Percentiles rank a stretch among this genome's conserved stretches.
phyloP scores from a whole-genome alignment of 768 basidiomycete species.

The Hygrophorus pudorinus region DNA sequence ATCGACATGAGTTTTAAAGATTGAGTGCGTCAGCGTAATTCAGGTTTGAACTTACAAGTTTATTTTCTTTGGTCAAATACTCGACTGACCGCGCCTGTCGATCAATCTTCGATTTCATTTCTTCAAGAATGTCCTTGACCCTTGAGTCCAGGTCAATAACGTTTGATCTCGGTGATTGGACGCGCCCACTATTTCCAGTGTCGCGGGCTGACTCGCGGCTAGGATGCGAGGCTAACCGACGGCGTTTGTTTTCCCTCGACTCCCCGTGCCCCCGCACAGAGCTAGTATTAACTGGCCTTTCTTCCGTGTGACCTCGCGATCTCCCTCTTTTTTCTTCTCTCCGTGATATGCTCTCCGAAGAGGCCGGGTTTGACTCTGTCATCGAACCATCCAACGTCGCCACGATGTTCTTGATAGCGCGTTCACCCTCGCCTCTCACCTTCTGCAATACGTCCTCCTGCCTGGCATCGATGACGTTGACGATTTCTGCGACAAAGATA shows the following conservation, averaged over 20 bases:
- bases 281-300: slow-evolving; percentile 7
- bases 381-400: slow-evolving; percentile 5
- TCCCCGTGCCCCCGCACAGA: slow-evolving; percentile 5
- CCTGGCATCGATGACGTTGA: slow-evolving; percentile 23
- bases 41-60: slow-evolving; percentile 23
- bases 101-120: slow-evolving; percentile 41
- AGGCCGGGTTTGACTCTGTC: neutral
- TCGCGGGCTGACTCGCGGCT: no score
- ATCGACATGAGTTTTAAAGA: no score
- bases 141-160: slow-evolving; percentile 12
- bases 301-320: slow-evolving; percentile 3
- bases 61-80: slow-evolving; percentile 35
- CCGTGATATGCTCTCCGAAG: neutral
- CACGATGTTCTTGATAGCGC: slow-evolving; percentile 6
- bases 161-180: neutral
- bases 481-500: slow-evolving; percentile 30
- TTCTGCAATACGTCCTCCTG: slow-evolving; percentile 23
- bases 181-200: neutral
- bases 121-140: slow-evolving; percentile 26
- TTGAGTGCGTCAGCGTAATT: no score
- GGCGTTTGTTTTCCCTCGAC: slow-evolving; percentile 19
- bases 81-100: slow-evolving; percentile 36
- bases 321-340: neutral
- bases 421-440: slow-evolving; percentile 22
- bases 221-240: slow-evolving; percentile 12